phyloP scores from a whole-genome alignment of 768 basidiomycete genomes.

The Tricholoma furcatifolium region DNA sequence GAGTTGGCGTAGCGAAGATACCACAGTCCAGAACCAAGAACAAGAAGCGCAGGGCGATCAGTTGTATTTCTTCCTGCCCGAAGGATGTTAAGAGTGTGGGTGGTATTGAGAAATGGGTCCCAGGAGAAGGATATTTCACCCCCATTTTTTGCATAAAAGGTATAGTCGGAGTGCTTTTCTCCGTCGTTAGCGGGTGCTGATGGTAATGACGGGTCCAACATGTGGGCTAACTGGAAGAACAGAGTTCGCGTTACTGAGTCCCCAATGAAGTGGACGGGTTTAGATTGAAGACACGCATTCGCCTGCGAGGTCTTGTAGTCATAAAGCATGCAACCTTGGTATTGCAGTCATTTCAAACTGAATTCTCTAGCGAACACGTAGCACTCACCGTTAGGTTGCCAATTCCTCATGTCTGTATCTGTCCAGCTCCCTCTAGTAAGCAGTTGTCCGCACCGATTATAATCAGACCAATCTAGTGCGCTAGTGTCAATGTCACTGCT shows the following conservation, averaged over 20 bases:
- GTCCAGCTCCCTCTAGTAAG: conserved; percentile 78
- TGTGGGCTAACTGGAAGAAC: conserved; percentile 71
- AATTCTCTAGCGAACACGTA: not conserved
- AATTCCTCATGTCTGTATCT: conserved; percentile 61
- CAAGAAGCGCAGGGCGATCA: conserved; percentile 58
- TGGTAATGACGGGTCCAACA: conserved; percentile 58
- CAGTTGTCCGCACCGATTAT: conserved; percentile 69
- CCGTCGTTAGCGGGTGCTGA: conserved; percentile 50
- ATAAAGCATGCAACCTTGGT: conserved; percentile 79
- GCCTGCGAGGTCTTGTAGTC: conserved; percentile 57
- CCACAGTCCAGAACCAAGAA: conserved; percentile 88
- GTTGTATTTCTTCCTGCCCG: conserved; percentile 7
- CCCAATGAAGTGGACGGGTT: conserved; percentile 74
- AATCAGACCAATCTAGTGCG: conserved; percentile 64
- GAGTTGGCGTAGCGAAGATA: conserved; percentile 72
- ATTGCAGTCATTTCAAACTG: conserved; percentile 1
- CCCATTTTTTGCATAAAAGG: conserved; percentile 42
- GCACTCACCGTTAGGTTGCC: conserved; percentile 83
- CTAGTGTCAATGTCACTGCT: not conserved
- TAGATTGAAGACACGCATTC: conserved; percentile 51
- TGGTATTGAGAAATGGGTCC: conserved; percentile 87
- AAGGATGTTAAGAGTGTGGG: conserved; percentile 49
- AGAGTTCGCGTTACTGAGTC: conserved; percentile 81
- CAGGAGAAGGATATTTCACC: conserved; percentile 64
- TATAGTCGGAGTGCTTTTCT: conserved; percentile 69